A percentile compares a stretch with the other conserved stretches of the same genome.
Evolutionary conservation across 805 yeast species (phyloP).

Genomic region (Wickerhamiella lipophila): DNA sequence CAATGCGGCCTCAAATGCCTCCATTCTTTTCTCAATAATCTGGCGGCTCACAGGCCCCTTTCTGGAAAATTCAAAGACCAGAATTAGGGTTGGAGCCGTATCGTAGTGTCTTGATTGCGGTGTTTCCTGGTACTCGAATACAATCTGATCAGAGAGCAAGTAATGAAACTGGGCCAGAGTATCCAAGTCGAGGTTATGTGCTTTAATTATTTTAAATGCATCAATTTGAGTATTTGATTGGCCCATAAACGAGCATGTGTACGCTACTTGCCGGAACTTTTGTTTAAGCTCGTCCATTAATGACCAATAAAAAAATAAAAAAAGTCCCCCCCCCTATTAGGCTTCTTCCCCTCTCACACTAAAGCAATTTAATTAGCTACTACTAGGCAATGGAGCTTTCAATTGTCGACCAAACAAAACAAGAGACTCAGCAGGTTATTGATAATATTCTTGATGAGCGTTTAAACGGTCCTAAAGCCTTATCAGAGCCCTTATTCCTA

Average conservation of each 20-base stretch:
- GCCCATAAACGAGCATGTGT: slow-evolving; percentile 16
- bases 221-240: slow-evolving; percentile 14
- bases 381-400: neutral
- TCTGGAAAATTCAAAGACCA: slow-evolving; percentile 72
- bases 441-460: slow-evolving; percentile 38
- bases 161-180: slow-evolving; percentile 56
- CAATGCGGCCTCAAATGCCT: slow-evolving; percentile 14
- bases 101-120: slow-evolving; percentile 32
- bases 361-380: neutral
- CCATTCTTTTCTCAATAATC: slow-evolving; percentile 14
- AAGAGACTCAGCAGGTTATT: slow-evolving; percentile 38
- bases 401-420: neutral
- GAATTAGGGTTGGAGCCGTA: slow-evolving; percentile 35
- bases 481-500: slow-evolving; percentile 33
- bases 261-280: neutral
- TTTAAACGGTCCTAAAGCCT: slow-evolving; percentile 23
- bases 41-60: slow-evolving; percentile 28
- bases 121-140: slow-evolving; percentile 65
- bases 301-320: neutral
- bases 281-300: slow-evolving; percentile 23
- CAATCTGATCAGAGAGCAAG: slow-evolving; percentile 55
- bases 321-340: too few species aligned
- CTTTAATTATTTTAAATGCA: slow-evolving; percentile 15
- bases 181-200: slow-evolving; percentile 32
- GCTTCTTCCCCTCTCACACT: neutral